Base-by-base conservation (phyloP, 495 filamentous ascomycete species). In the Penicillium waksmanii region DNA sequence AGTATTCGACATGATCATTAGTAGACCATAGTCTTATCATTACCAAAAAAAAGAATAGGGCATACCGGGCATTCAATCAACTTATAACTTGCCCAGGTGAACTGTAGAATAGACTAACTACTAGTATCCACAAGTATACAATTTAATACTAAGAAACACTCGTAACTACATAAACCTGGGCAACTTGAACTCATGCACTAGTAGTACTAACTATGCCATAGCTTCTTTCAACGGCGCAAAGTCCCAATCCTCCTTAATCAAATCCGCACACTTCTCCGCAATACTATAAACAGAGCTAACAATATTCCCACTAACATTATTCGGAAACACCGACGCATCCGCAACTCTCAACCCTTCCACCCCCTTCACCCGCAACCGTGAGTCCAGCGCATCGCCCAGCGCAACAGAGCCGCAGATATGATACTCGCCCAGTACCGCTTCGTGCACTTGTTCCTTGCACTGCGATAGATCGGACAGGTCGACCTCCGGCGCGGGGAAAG, bases 331-430 rank as follows among this genome's bases (percentile, higher is more conserved):
- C 31, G 77, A 70, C 0, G 83, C 80, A 60, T 82, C 84, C 0
- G 83, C 82, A 2, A 88, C 82, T 0, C 82, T 68, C 51, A 85
- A 61, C 3, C 75, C 71, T 54, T 76, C 64, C 2, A 82, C 77
- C 0, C 80, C 80, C 56, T 82, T 75, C 13, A 85, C 80, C 40
- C 65, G 65, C 52, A 84, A 63, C 5, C 68, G 61, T 10, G 68
- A 68, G 47, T 85, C 81, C 0, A 86, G 76, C 8, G 84, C 84
- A 5, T 76, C 77, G 3, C 82, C 81, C 79, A 87, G 81, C 1
- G 82, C 79, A 58, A 80, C 84, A 0, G 84, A 85, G 1, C 85
- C 84, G 11, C 79, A 56, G 17, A 68, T 46, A 34, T 72, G 67
- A 36, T 68, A 65, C 34, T 68, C 56, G n/a, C 62, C 61, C 13